Percentiles rank a stretch among this genome's conserved stretches.
Evolutionary conservation across 2,329 filamentous ascomycete species (phyloP).

Genomic region (Aspergillus sp.): DNA sequence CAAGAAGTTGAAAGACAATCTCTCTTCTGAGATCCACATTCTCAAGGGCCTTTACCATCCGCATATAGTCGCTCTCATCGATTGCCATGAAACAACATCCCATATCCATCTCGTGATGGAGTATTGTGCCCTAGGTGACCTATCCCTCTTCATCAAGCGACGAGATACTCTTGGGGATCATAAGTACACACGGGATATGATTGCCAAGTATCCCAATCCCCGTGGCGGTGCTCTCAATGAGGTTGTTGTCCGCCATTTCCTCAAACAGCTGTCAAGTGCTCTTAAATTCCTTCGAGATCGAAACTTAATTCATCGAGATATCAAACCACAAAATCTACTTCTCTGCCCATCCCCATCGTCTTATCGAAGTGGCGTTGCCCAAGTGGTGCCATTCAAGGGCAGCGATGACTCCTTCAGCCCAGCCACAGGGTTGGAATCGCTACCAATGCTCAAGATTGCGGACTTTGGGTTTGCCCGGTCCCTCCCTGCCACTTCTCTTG

Average conservation of each 20-base stretch:
- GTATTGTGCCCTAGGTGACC: slow-evolving; percentile 90
- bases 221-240: slow-evolving; percentile 84
- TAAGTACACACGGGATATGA: slow-evolving; percentile 81
- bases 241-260: slow-evolving; percentile 91
- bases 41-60: slow-evolving; percentile 90
- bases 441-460: slow-evolving; percentile 95
- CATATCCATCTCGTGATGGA: slow-evolving; percentile 99
- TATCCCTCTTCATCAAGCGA: slow-evolving; percentile 95
- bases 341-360: slow-evolving; percentile 74
- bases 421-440: slow-evolving; percentile 70
- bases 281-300: slow-evolving; percentile 79
- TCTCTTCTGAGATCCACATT: slow-evolving; percentile 92
- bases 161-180: slow-evolving; percentile 74
- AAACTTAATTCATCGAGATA: slow-evolving; percentile 91
- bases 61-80: slow-evolving; percentile 93
- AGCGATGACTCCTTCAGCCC: slow-evolving; percentile 79
- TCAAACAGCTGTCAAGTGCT: slow-evolving; percentile 90
- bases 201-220: slow-evolving; percentile 84
- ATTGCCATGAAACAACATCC: slow-evolving; percentile 79
- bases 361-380: slow-evolving; percentile 59
- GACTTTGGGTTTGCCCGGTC: slow-evolving; percentile 98
- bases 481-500: slow-evolving; percentile 81
- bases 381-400: slow-evolving; percentile 67
- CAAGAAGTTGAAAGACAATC: slow-evolving; percentile 93
- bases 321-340: slow-evolving; percentile 94